These are phyloP conservation scores for Tricholoma sp. DNA, from an alignment of 768 basidiomycete species.

Conservation along the genomic window DNA sequence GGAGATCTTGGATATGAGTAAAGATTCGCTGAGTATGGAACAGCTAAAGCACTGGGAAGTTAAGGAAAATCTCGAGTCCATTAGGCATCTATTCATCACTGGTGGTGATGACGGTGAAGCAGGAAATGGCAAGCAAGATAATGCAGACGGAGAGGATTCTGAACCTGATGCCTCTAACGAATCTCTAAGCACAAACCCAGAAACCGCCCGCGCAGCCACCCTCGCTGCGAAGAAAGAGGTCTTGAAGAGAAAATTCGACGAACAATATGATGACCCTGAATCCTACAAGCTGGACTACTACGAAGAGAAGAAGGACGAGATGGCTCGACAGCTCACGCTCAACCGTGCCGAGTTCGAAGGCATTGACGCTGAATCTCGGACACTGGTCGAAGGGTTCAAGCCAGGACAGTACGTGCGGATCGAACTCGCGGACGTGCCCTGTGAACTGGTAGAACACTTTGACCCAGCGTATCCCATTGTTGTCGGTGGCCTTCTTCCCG, in stretches of 20 bases:
- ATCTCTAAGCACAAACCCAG: constrained; percentile 18
- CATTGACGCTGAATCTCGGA: constrained; percentile 70
- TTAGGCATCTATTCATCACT: constrained; percentile 88
- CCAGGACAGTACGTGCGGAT: constrained; percentile 93
- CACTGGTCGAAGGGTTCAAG: constrained; percentile 83
- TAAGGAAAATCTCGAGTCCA: constrained; percentile 79
- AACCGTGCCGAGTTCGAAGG: constrained; percentile 84
- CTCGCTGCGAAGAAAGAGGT: constrained; percentile 86
- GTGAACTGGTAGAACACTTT: constrained; percentile 91
- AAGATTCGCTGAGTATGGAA: constrained; percentile 47
- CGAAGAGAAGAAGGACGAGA: constrained; percentile 86
- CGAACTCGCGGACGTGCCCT: constrained; percentile 79
- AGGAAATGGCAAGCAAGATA: constrained; percentile 34
- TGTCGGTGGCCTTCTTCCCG: constrained; percentile 83
- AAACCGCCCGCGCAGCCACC: constrained; percentile 39
- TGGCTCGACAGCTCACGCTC: constrained; percentile 75
- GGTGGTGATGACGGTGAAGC: constrained; percentile 39
- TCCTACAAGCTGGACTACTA: constrained; percentile 82
- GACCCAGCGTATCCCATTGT: constrained; percentile 88
- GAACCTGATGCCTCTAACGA: constrained; percentile 21
- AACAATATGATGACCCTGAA: constrained; percentile 91
- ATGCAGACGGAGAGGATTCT: constrained; percentile 36
- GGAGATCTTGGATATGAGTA: constrained; percentile 64
- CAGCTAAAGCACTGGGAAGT: constrained; percentile 75
- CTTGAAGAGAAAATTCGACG: constrained; percentile 93